phyloP scores from a whole-genome alignment of 139 green algal genomes.

The Chlorella sp. region DNA sequence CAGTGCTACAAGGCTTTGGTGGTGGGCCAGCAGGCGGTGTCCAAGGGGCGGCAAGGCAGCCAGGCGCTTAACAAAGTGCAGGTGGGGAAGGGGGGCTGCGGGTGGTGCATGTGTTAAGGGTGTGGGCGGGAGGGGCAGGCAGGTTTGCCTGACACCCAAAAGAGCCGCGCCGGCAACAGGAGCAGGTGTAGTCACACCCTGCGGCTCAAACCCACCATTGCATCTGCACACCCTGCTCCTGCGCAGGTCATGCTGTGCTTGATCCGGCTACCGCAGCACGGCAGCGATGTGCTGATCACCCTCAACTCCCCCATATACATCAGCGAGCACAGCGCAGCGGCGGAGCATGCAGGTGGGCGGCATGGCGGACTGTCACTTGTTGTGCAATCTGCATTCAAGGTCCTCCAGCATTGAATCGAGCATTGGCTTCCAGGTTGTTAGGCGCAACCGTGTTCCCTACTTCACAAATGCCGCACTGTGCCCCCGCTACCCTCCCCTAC shows the following conservation, averaged over 20 bases:
- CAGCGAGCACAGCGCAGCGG: conserved; percentile 47
- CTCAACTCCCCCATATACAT: conserved; percentile 69
- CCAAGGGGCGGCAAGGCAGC: conserved; percentile 33
- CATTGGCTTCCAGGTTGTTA: too few relatives aligned
- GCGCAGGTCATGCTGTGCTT: conserved; percentile 23
- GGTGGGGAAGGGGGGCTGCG: background rate
- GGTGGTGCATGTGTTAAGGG: background rate
- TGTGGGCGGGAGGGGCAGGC: too few relatives aligned
- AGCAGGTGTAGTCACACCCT: too few relatives aligned
- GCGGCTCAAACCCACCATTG: too few relatives aligned
- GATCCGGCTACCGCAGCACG: conserved; percentile 21
- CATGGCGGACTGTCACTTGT: background rate
- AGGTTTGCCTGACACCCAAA: too few relatives aligned
- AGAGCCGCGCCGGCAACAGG: too few relatives aligned
- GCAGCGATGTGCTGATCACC: conserved; percentile 61
- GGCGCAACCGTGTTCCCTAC: too few relatives aligned
- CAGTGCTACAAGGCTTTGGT: conserved; percentile 25
- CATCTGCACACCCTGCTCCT: too few relatives aligned
- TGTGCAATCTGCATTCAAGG: background rate
- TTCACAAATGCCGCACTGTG: background rate
- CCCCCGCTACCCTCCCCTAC: background rate
- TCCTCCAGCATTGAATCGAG: too few relatives aligned
- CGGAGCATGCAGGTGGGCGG: conserved; percentile 46
- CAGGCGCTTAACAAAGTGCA: conserved; percentile 41
- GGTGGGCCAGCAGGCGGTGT: conserved; percentile 45